Evolutionary conservation across 208 protist species (phyloP).

Genomic region (Vickermania ingenoplastis): DNA sequence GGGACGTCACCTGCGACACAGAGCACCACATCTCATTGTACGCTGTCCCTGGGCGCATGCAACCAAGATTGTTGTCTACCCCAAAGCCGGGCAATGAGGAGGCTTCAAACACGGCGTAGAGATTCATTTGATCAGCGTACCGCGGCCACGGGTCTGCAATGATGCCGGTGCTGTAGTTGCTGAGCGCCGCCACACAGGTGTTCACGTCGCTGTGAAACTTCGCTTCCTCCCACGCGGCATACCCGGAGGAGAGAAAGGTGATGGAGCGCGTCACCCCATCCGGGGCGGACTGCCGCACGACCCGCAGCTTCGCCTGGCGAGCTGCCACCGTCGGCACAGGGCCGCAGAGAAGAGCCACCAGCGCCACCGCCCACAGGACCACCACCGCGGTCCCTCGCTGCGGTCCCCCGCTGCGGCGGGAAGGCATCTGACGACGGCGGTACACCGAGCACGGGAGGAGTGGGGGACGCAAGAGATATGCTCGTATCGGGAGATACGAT

Average conservation of each 20-base stretch:
- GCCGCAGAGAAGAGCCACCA: not conserved
- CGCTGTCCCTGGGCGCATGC: conserved; percentile 24
- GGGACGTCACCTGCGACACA: conserved; percentile 11
- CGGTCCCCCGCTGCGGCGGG: no score
- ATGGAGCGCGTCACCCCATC: conserved; percentile 28
- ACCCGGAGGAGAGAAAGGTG: conserved; percentile 56
- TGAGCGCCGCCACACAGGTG: conserved; percentile 16
- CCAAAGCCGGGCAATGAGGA: conserved; percentile 19
- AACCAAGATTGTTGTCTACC: conserved; percentile 30
- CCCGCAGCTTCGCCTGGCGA: not conserved
- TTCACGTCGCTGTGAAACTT: conserved; percentile 37
- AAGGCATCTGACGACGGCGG: no score
- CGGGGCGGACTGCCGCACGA: conserved; percentile 17
- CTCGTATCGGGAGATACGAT: no score
- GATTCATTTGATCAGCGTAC: conserved; percentile 33
- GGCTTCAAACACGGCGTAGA: conserved; percentile 50
- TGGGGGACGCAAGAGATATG: no score
- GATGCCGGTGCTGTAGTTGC: conserved; percentile 29
- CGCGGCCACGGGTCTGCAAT: conserved; percentile 41
- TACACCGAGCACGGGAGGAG: no score
- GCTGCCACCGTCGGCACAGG: not conserved
- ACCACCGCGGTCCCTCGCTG: no score
- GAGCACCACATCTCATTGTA: conserved; percentile 30
- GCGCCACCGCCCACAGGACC: not conserved
- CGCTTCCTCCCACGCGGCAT: conserved; percentile 11